Evolutionary conservation across 805 yeast species (phyloP).

Genomic region (Ogataea glucozyma): DNA sequence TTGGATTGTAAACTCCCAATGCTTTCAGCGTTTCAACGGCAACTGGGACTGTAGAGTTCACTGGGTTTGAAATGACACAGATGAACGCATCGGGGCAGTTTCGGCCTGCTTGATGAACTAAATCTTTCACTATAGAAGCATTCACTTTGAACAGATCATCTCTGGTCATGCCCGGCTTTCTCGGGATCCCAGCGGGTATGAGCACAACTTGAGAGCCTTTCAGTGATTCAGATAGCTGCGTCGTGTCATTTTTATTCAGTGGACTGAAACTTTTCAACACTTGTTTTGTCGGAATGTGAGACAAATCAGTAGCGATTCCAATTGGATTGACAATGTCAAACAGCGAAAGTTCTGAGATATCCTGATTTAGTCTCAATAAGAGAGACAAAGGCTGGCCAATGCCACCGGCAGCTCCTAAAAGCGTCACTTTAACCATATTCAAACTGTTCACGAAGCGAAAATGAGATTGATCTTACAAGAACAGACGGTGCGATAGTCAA

Average conservation of each 20-base stretch:
- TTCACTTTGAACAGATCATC: conserved; percentile 60
- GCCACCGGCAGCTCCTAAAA: conserved; percentile 90
- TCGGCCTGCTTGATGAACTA: conserved; percentile 51
- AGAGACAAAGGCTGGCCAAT: conserved; percentile 91
- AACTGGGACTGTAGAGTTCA: conserved; percentile 60
- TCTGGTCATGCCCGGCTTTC: conserved; percentile 67
- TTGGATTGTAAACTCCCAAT: conserved; percentile 51
- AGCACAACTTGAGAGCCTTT: conserved; percentile 48
- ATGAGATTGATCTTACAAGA: too few relatives aligned
- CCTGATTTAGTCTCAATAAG: conserved; percentile 66
- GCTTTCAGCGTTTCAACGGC: conserved; percentile 56
- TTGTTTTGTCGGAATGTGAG: conserved; percentile 65
- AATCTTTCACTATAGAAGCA: conserved; percentile 50
- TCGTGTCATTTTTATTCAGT: conserved; percentile 24
- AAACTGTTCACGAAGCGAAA: background rate
- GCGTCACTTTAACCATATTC: conserved; percentile 45
- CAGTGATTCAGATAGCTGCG: conserved; percentile 41
- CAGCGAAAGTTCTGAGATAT: conserved; percentile 64
- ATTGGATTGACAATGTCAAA: conserved; percentile 82
- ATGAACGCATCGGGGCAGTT: conserved; percentile 51
- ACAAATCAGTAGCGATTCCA: conserved; percentile 86
- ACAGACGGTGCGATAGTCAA: too few relatives aligned
- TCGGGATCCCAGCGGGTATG: conserved; percentile 62
- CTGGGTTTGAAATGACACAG: conserved; percentile 58
- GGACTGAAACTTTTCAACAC: conserved; percentile 43